Conservation (phyloP, 139 green algal genomes). For the Tetradesmus obliquus region DNA sequence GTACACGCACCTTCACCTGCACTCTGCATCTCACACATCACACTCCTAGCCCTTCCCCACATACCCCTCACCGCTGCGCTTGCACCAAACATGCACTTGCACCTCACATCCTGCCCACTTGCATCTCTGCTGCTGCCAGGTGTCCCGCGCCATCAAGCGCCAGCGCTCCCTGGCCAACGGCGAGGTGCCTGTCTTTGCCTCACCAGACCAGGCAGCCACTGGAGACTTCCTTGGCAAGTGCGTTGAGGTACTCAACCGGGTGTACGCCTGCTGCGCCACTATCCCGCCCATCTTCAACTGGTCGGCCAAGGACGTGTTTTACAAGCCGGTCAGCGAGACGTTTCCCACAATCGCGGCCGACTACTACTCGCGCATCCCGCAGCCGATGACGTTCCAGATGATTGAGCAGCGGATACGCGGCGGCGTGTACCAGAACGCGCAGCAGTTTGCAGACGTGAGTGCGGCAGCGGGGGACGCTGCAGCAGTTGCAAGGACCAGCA, state of each 20-base stretch:
- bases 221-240: slow-evolving; percentile 40
- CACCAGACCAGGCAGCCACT: neutral
- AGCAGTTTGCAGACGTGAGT: slow-evolving; percentile 48
- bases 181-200: slow-evolving; percentile 10
- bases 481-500: neutral
- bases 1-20: too few species aligned
- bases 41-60: neutral
- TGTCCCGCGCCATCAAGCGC: slow-evolving; percentile 42
- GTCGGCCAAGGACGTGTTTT: slow-evolving; percentile 41
- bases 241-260: slow-evolving; percentile 16
- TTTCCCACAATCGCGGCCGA: slow-evolving; percentile 43
- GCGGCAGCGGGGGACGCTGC: too few species aligned
- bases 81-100: neutral
- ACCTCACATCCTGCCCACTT: neutral
- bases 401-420: slow-evolving; percentile 30
- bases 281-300: slow-evolving; percentile 11
- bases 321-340: slow-evolving; percentile 39
- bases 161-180: slow-evolving; percentile 42
- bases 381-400: slow-evolving; percentile 33
- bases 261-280: slow-evolving; percentile 1
- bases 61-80: too few species aligned
- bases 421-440: slow-evolving; percentile 30
- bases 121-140: slow-evolving; percentile 11
- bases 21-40: neutral
- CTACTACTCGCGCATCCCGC: slow-evolving; percentile 35